Evolutionary conservation across 371 early-diverging fungal species (phyloP).

Genomic region (Rhizopus delemar): DNA sequence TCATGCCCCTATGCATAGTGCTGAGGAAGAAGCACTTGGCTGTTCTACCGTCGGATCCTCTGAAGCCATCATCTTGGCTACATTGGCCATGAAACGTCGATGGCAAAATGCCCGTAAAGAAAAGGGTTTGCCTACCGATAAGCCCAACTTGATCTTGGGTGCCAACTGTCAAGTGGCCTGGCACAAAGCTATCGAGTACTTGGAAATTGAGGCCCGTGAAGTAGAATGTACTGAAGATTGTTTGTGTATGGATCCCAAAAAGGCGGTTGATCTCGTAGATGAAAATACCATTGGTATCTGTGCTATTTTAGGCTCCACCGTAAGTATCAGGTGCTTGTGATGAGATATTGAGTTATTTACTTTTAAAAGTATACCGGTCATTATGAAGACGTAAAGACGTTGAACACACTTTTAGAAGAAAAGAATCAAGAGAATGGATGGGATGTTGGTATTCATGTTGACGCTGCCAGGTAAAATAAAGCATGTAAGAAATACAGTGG

Average conservation of each 20-base stretch:
- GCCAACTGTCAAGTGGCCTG: conserved; percentile 69
- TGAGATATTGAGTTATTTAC: too few relatives aligned
- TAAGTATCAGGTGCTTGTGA: conserved; percentile 16
- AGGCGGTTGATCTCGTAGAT: conserved; percentile 63
- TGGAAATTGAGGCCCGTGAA: conserved; percentile 68
- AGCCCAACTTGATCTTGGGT: conserved; percentile 74
- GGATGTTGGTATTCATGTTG: conserved; percentile 77
- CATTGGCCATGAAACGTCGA: conserved; percentile 71
- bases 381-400: conserved; percentile 71
- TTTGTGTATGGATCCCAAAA: conserved; percentile 59
- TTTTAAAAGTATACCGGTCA: conserved; percentile 70
- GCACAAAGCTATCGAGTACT: conserved; percentile 58
- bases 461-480: conserved; percentile 62
- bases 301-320: conserved; percentile 74
- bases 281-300: conserved; percentile 81
- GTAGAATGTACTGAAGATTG: conserved; percentile 53
- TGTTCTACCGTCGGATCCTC: conserved; percentile 73
- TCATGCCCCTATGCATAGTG: conserved; percentile 51
- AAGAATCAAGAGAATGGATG: conserved; percentile 55
- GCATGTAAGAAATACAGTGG: background rate
- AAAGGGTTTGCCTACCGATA: conserved; percentile 59
- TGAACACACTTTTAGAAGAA: conserved; percentile 61
- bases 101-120: conserved; percentile 62
- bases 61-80: conserved; percentile 74
- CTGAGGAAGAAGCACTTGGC: conserved; percentile 49